Evolutionary conservation across 495 filamentous ascomycete genomes (phyloP).

Genomic region (Penicillium crystallinum): DNA sequence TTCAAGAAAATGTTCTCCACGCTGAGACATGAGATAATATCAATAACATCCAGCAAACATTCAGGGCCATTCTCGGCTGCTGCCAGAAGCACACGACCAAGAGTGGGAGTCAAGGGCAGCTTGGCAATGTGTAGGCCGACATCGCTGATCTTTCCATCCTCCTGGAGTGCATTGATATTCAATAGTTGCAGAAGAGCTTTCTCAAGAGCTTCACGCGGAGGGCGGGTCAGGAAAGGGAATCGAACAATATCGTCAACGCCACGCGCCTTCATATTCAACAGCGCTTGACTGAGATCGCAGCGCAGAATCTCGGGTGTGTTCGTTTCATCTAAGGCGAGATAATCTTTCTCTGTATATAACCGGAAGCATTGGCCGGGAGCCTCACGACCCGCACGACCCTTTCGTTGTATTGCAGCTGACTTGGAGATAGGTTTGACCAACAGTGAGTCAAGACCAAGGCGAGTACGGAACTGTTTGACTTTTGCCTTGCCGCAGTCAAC

Average conservation of each 20-base stretch:
- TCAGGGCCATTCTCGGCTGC: slow-evolving; percentile 63
- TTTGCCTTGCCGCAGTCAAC: slow-evolving; percentile 94
- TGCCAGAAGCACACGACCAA: slow-evolving; percentile 77
- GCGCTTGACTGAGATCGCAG: slow-evolving; percentile 75
- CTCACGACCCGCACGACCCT: slow-evolving; percentile 91
- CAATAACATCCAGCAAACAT: slow-evolving; percentile 79
- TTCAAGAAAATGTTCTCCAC: slow-evolving; percentile 87
- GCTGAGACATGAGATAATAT: slow-evolving; percentile 84
- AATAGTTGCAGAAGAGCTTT: slow-evolving; percentile 81
- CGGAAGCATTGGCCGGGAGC: slow-evolving; percentile 84
- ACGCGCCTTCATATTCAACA: slow-evolving; percentile 92
- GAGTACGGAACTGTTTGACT: slow-evolving; percentile 81
- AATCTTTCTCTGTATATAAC: slow-evolving; percentile 81
- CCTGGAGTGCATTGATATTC: slow-evolving; percentile 68
- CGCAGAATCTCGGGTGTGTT: slow-evolving; percentile 87
- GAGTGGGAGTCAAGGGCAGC: slow-evolving; percentile 75
- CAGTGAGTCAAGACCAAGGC: slow-evolving; percentile 84
- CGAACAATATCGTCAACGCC: slow-evolving; percentile 75
- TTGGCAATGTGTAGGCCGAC: slow-evolving; percentile 72
- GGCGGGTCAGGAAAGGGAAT: slow-evolving; percentile 83
- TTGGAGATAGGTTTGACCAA: slow-evolving; percentile 88
- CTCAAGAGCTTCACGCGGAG: slow-evolving; percentile 68
- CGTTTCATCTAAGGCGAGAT: slow-evolving; percentile 60
- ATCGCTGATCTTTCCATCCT: slow-evolving; percentile 66
- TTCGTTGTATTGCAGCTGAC: slow-evolving; percentile 86